Evolutionary conservation across 148 eudicot genomes (phyloP), one percentile per base, ranked within the genome.

Genomic region (Agrostemma githago): DNA sequence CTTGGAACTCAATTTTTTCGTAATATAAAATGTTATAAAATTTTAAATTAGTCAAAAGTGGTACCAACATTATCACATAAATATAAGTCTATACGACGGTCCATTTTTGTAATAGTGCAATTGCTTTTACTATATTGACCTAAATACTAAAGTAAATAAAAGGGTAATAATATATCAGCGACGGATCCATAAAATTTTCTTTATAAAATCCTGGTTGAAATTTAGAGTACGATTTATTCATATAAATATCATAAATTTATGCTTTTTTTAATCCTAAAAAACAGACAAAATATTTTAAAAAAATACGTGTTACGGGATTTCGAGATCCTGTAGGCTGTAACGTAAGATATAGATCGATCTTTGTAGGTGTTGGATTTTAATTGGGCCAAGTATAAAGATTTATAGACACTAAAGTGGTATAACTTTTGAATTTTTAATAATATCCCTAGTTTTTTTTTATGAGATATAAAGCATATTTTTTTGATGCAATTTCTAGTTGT

Each of bases 51-150:
- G 59, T 69, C 72, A 69, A 69, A 69, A 40, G 56, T 19, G 59
- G 34, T 20, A 69, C 59, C 40, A 69, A 69, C 48, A 20, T 48
- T 2, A 39, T 48, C 5, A 39, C 42, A 69, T 12, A 21, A 21
- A 48, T 51, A 46, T 46, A 8, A 61, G 3, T 44, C 44, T 54
- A 26, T 54, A 26, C 20, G 65, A 61, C 39, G 12, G 11, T 39
- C 46, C 40, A 65, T 38, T 65, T 65, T 65, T 16, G 68, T n/a
- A 1, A 1, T 37, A 51, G 71, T 53, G 63, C 38, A 21, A 46
- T 68, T 65, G 71, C 76, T 73, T 62, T 64, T 74, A 61, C 53
- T 65, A 17, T 74, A 26, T 43, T 51, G 62, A 65, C 65, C 77
- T 62, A 74, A 74, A 64, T 38, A 51, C 62, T 21, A 51, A 65